Base-by-base conservation (phyloP, 2,329 filamentous ascomycete genomes). In the Diaporthe sp. region DNA sequence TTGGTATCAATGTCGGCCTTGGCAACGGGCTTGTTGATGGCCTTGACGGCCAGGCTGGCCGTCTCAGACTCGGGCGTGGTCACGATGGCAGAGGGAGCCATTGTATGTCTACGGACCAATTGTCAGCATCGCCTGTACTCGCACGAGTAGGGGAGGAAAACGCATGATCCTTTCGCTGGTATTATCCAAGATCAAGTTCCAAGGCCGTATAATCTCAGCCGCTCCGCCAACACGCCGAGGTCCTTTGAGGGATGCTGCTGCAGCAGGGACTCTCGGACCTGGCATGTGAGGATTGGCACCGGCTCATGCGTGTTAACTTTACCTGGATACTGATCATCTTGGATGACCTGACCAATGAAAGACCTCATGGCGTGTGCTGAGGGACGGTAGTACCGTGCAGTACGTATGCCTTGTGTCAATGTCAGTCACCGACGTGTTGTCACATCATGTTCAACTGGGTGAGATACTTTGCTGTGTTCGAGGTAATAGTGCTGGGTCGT, bases 161-260 rank as follows among this genome's bases (percentile, higher is more conserved):
- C 90, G 94, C 94, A 97, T 97, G 95, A 97, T 97, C 93, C 95
- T 97, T 97, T 95, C 95, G 95, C 95, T 83, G 72, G 74, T 76
- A 76, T 76, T 76, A 76, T 76, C 74, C 74, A 76, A 66, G 74
- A 76, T 83, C 82, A 83, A 83, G 82, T 83, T 83, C 77, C 71
- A n/a, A 75, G 74, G 80, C 82, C 82, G 82, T 83, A 80, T 83
- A 77, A 79, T 83, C 82, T 83, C 82, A 83, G 82, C 82, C 80
- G 76, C 75, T 75, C 77, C 71, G 58, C 71, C 53, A 35, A 47
- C 72, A 37, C 61, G 25, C 65, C 59, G 22, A 12, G 13, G 12
- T 51, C 15, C 19, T 13, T 50, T 22, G 30, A 15, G n/a, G 30
- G 37, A 8, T 44, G n/a, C 10, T 35, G 13, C 44, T 5, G 30